Percentiles rank a stretch among this genome's conserved stretches.
Evolutionary conservation across 2,329 filamentous ascomycete species (phyloP).

Genomic region (Lecanoromycetidae sp.): DNA sequence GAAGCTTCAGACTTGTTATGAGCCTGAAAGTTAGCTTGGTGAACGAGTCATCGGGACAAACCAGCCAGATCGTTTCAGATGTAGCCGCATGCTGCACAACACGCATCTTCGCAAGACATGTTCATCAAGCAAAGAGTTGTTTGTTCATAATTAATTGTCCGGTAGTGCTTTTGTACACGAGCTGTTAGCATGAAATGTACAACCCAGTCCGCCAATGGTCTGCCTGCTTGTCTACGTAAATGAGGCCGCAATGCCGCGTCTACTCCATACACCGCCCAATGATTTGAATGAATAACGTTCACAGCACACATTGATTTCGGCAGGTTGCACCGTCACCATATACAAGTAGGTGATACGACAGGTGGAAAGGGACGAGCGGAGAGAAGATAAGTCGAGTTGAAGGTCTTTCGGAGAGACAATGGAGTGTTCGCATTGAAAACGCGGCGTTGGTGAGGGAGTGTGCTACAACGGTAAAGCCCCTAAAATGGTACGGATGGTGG

Average conservation of each 20-base stretch:
- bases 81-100: too few relatives aligned
- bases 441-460: too few relatives aligned
- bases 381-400: background rate
- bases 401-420: background rate
- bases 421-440: too few relatives aligned
- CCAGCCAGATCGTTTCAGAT: too few relatives aligned
- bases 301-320: background rate
- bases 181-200: background rate
- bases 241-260: slow-evolving; percentile 2
- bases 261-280: slow-evolving; percentile 5
- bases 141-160: background rate
- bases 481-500: slow-evolving; percentile 19
- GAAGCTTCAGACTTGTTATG: too few relatives aligned
- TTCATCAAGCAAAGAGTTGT: too few relatives aligned
- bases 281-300: background rate
- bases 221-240: background rate
- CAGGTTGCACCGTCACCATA: background rate
- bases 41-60: too few relatives aligned
- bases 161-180: slow-evolving; percentile 5
- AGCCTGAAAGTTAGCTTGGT: too few relatives aligned
- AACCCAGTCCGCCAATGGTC: background rate
- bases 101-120: too few relatives aligned
- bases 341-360: background rate
- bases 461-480: too few relatives aligned
- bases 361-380: slow-evolving; percentile 2